A percentile compares a stretch with the other conserved stretches of the same genome.
Conservation (phyloP, 129 eudicot genomes). For the Logfia minima region DNA sequence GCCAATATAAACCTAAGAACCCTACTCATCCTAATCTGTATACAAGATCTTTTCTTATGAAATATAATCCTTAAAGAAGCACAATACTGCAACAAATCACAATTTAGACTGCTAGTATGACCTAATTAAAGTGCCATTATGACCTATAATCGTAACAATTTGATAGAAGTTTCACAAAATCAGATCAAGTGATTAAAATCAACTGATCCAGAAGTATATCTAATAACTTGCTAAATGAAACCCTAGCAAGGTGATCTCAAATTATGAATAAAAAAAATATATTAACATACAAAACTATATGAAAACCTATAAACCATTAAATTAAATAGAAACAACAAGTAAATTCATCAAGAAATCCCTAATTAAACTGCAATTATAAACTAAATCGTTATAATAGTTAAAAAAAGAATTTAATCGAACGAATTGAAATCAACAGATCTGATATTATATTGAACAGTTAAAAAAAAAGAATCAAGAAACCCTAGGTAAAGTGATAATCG, state of each 20-base stretch:
- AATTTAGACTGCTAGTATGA: background rate
- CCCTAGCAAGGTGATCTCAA: background rate
- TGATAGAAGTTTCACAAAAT: background rate
- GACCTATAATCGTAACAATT: background rate
- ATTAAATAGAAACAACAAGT: background rate
- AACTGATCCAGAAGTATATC: background rate
- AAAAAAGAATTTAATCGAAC: background rate
- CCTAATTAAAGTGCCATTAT: constrained; percentile 3
- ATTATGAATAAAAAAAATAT: background rate
- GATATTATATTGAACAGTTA: background rate
- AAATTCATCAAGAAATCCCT: background rate
- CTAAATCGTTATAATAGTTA: background rate
- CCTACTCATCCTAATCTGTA: background rate
- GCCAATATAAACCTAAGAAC: background rate
- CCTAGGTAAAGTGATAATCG: background rate
- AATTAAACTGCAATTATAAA: background rate
- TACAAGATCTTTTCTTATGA: too few species aligned
- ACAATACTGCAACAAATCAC: background rate
- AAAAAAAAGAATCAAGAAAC: background rate
- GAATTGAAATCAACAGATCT: constrained; percentile 1
- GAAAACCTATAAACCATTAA: background rate
- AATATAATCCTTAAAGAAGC: background rate
- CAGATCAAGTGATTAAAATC: background rate
- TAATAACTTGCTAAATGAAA: background rate
- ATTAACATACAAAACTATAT: background rate